Percentiles rank a stretch among this genome's conserved stretches.
phyloP scores from a whole-genome alignment of 257 asterid genomes.

The Marsdenia floribunda region DNA sequence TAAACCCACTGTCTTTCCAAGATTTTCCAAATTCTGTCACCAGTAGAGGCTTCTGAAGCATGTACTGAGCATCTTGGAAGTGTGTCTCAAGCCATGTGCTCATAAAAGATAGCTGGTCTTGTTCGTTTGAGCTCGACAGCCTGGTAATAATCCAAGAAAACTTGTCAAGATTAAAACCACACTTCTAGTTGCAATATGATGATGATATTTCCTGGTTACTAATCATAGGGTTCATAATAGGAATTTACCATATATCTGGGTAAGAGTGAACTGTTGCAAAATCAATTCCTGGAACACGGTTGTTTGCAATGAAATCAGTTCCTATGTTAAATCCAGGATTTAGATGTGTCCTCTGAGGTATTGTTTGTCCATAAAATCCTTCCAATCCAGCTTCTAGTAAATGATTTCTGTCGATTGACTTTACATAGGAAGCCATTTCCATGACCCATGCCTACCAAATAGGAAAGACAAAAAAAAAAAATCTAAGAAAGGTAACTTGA shows the following conservation, averaged over 20 bases:
- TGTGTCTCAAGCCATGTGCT: slow-evolving; percentile 66
- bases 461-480: not conserved
- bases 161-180: not conserved
- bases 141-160: slow-evolving; percentile 30
- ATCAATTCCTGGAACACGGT: slow-evolving; percentile 58
- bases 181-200: not conserved
- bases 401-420: slow-evolving; percentile 76
- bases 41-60: slow-evolving; percentile 69
- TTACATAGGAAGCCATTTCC: slow-evolving; percentile 81
- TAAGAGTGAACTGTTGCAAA: slow-evolving; percentile 86
- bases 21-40: slow-evolving; percentile 81
- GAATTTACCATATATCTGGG: slow-evolving; percentile 81
- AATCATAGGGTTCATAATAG: not conserved
- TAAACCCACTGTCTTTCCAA: slow-evolving; percentile 53
- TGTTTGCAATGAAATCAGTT: slow-evolving; percentile 78
- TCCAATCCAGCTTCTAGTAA: slow-evolving; percentile 82
- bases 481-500: too few species aligned
- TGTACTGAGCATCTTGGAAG: slow-evolving; percentile 58
- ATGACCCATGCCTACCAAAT: slow-evolving; percentile 59
- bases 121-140: slow-evolving; percentile 50
- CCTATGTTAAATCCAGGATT: slow-evolving; percentile 61
- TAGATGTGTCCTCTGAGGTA: slow-evolving; percentile 41
- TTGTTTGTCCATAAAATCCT: slow-evolving; percentile 77
- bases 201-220: not conserved
- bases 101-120: slow-evolving; percentile 48